Evolutionary conservation across 352 stramenopile genomes (phyloP), one percentile per base, ranked within the genome.

Genomic region (Globisporangium middletonii): DNA sequence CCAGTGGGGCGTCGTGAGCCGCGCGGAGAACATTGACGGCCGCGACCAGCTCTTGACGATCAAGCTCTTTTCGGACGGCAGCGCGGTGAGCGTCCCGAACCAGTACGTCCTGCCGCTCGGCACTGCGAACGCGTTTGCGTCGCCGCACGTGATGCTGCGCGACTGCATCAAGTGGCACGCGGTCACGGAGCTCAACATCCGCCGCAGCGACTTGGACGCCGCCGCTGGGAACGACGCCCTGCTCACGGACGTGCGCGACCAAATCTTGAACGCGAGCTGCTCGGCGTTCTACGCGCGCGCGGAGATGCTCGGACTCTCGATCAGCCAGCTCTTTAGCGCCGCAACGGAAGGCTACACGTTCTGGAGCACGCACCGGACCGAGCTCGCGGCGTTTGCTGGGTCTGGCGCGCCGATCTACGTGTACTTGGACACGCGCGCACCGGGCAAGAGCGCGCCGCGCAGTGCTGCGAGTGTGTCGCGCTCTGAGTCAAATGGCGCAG

Each of bases 31-130:
- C 44, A 69, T 80, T 13, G 71, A 80, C 50, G 57, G 56, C 47
- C 73, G 73, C 54, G 79, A 83, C 37, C 76, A 89, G 48, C 49
- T 87, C 42, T 67, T 89, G n/a, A 77, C 63, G 11, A 71, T 89
- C 27, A 60, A 62, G 2, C 57, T 85, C 46, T 88, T 89, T 47
- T 71, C 73, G 7, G 74, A 89, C 52, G 69, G 82, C 33, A 83
- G 73, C 41, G 62, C 70, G 19, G 69, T 89, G 30, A 63, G 64
- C 5, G 65, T 89, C 43, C 63, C 68, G 5, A 88, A 85, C 53
- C 68, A 70, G 23, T 89, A 87, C 51, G 79, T 75, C 35, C 57
- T 87, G 50, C 71, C 73, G 3, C 49, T 87, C 1, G 69, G 65
- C 4, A 63, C 49, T 3, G 68, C 71, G 16, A 72, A 67, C 7